Percentiles rank a stretch among this genome's conserved stretches.
Evolutionary conservation across 1,284 basidiomycete genomes (phyloP).

Genomic region (Coriolopsis trogii): DNA sequence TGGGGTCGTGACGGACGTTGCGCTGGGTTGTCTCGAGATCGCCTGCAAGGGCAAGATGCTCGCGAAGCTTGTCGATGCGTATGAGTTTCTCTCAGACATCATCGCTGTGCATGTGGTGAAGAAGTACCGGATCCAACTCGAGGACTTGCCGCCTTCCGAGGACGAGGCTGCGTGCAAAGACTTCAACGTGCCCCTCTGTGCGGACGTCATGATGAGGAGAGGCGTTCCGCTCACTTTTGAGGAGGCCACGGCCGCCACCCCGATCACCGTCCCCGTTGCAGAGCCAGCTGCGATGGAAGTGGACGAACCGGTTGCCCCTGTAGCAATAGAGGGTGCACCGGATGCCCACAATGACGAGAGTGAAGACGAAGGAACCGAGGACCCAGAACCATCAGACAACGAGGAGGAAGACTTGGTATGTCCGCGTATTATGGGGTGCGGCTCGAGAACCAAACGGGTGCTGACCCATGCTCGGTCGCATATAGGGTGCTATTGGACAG

Average conservation of each 20-base stretch:
- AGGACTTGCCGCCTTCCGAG: slow-evolving; percentile 55
- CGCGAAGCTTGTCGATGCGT: slow-evolving; percentile 52
- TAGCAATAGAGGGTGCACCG: slow-evolving; percentile 1
- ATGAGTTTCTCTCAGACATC: slow-evolving; percentile 42
- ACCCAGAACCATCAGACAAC: not conserved
- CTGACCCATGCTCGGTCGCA: too few species aligned
- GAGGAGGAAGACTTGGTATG: slow-evolving; percentile 19
- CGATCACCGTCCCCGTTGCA: not conserved
- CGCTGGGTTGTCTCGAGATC: slow-evolving; percentile 57
- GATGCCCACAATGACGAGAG: slow-evolving; percentile 8
- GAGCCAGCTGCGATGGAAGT: not conserved
- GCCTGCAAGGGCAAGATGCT: slow-evolving; percentile 74
- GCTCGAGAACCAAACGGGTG: too few species aligned
- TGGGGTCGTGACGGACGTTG: slow-evolving; percentile 54
- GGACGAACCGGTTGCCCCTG: not conserved
- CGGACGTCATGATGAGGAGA: slow-evolving; percentile 40
- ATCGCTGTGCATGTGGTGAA: slow-evolving; percentile 49
- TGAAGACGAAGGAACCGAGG: slow-evolving; percentile 17
- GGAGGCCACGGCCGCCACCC: slow-evolving; percentile 15
- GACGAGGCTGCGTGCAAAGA: slow-evolving; percentile 44
- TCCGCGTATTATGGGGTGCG: not conserved
- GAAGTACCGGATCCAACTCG: slow-evolving; percentile 52
- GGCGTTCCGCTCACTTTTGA: slow-evolving; percentile 21
- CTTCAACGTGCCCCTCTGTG: slow-evolving; percentile 54
- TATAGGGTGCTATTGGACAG: slow-evolving; percentile 63